Conservation (phyloP, 164 flowering plant species). For the Stephania japonica region DNA sequence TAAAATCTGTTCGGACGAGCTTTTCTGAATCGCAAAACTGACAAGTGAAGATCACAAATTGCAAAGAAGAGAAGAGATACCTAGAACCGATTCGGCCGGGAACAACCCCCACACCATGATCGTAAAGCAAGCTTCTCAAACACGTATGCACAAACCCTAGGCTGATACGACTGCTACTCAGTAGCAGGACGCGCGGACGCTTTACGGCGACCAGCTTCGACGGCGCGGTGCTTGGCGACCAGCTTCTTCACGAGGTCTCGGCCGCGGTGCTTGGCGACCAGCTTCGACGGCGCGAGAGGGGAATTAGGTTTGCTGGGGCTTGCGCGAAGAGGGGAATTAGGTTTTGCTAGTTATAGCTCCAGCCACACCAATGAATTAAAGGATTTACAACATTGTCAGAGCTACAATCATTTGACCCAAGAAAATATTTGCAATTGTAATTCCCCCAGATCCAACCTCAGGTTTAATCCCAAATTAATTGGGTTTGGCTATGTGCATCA, state of each 20-base stretch:
- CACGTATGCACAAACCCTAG: neutral
- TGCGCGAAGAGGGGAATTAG: too few species aligned
- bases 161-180: too few species aligned
- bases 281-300: too few species aligned
- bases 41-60: neutral
- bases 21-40: neutral
- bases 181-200: too few species aligned
- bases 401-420: neutral
- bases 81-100: conserved; percentile 22
- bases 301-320: too few species aligned
- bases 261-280: too few species aligned
- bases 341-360: neutral
- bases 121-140: neutral
- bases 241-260: too few species aligned
- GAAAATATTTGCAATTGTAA: neutral
- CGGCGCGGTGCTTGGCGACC: too few species aligned
- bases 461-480: neutral
- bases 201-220: too few species aligned
- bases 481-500: neutral
- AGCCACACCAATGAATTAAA: neutral
- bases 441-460: neutral
- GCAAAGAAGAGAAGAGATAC: conserved; percentile 1
- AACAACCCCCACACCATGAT: conserved; percentile 28
- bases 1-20: neutral
- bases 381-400: neutral